Evolutionary conservation across 331 rosid species (phyloP), one percentile per base, ranked within the genome.

Genomic region (Dryas integrifolia): DNA sequence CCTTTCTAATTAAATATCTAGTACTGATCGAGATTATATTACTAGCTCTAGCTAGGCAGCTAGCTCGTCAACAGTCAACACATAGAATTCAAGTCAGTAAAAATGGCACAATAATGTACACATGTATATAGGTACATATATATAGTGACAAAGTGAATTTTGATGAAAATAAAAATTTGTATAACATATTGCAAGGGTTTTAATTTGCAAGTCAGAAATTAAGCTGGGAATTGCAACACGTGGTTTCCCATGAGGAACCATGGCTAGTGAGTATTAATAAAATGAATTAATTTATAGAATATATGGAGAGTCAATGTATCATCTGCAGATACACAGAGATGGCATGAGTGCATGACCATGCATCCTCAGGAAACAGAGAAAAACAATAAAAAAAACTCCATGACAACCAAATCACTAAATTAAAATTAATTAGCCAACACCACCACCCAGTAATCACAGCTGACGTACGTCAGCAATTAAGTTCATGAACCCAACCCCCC

Each of bases 401-500:
- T 62, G 79, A 72, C 55, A 70, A 62, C 59, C 62, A 63, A 78
- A 61, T 44, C n/a, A 74, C 50, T 67, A 63, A 64, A 48, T n/a
- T 62, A 58, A 49, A 38, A 9, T 11, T 5, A n/a, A 11, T 0
- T 15, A 47, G 49, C 52, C 41, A 50, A 14, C 35, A 9, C 40
- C 70, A 70, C 9, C 73, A 30, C 35, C 35, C 35, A 30, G 35
- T 30, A 30, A 30, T 2, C 35, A 30, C 35, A 30, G 35, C 35
- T 21, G 0, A 41, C 61, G 4, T 5, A 46, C 47, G 13, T 15
- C 72, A 16, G 69, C 74, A 49, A 30, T 30, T 2, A 30, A 59
- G 67, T 88, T 26, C 96, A 88, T 86, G 93, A n/a, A 90, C 72
- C 88, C 0, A 45, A 49, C 5, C 74, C 43, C 68, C 43, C 39